Conservation (phyloP, 768 basidiomycete species). For the Hygrocybe coccinea region DNA sequence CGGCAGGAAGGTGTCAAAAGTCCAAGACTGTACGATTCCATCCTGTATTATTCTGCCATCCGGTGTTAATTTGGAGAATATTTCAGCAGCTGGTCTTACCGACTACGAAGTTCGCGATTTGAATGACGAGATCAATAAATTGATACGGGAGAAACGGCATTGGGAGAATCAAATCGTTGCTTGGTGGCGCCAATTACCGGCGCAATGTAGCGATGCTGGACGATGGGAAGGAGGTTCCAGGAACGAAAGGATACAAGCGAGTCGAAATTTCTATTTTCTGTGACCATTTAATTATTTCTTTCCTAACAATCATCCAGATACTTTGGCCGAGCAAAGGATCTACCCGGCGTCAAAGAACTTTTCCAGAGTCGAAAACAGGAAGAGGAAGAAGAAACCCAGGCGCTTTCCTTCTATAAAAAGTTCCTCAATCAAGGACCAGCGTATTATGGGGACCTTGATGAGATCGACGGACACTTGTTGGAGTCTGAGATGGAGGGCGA, state of each 20-base stretch:
- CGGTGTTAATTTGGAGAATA: not conserved
- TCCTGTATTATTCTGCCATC: not conserved
- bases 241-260: constrained; percentile 96
- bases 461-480: constrained; percentile 62
- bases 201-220: constrained; percentile 91
- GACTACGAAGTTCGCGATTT: constrained; percentile 95
- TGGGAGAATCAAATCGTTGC: constrained; percentile 99
- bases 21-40: constrained; percentile 76
- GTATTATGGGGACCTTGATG: constrained; percentile 92
- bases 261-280: constrained; percentile 19
- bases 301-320: constrained; percentile 49
- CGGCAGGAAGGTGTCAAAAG: constrained; percentile 94
- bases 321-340: constrained; percentile 93
- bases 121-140: constrained; percentile 96
- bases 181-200: constrained; percentile 94
- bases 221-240: constrained; percentile 93
- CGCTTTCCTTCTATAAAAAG: constrained; percentile 73
- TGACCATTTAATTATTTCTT: not conserved
- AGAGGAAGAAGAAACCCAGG: constrained; percentile 83
- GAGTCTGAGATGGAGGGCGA: constrained; percentile 69
- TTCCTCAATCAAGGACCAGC: constrained; percentile 82
- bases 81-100: constrained; percentile 69
- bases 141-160: constrained; percentile 91
- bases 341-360: constrained; percentile 94
- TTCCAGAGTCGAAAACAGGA: constrained; percentile 83